Evolutionary conservation across 1,284 basidiomycete genomes (phyloP).

Genomic region (Sanguinoderma infundibulare): DNA sequence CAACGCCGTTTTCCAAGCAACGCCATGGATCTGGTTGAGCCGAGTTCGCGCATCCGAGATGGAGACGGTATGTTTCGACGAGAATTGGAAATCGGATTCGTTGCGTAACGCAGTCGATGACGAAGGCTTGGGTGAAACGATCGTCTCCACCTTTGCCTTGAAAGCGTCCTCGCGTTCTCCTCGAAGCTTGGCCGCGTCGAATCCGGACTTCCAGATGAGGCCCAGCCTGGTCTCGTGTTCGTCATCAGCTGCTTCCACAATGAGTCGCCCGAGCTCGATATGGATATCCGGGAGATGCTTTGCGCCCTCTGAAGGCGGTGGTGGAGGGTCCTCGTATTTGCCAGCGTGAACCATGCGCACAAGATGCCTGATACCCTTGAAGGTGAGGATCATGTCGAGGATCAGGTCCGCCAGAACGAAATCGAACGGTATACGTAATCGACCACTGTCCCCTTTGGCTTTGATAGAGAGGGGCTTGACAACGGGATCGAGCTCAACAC

Average conservation of each 20-base stretch:
- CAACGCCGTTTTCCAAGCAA: slow-evolving; percentile 65
- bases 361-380: slow-evolving; percentile 76
- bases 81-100: slow-evolving; percentile 55
- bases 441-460: slow-evolving; percentile 68
- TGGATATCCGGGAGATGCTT: slow-evolving; percentile 73
- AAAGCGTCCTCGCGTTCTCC: slow-evolving; percentile 85
- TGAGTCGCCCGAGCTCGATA: slow-evolving; percentile 64
- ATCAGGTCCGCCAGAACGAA: slow-evolving; percentile 80
- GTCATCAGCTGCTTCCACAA: slow-evolving; percentile 89
- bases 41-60: slow-evolving; percentile 77
- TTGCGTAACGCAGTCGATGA: slow-evolving; percentile 25
- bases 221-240: slow-evolving; percentile 84
- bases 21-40: slow-evolving; percentile 76
- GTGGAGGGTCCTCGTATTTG: slow-evolving; percentile 50
- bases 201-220: slow-evolving; percentile 79
- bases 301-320: slow-evolving; percentile 70
- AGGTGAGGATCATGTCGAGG: slow-evolving; percentile 63
- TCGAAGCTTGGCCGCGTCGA: slow-evolving; percentile 77
- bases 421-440: slow-evolving; percentile 80
- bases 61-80: slow-evolving; percentile 65
- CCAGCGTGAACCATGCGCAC: slow-evolving; percentile 50
- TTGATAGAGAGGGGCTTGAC: slow-evolving; percentile 38
- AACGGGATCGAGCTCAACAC: slow-evolving; percentile 38
- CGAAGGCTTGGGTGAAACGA: slow-evolving; percentile 46
- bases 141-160: slow-evolving; percentile 72